These are phyloP conservation scores for Clitopilus passeckerianus DNA, from an alignment of 768 basidiomycete genomes.

Conservation along the genomic window DNA sequence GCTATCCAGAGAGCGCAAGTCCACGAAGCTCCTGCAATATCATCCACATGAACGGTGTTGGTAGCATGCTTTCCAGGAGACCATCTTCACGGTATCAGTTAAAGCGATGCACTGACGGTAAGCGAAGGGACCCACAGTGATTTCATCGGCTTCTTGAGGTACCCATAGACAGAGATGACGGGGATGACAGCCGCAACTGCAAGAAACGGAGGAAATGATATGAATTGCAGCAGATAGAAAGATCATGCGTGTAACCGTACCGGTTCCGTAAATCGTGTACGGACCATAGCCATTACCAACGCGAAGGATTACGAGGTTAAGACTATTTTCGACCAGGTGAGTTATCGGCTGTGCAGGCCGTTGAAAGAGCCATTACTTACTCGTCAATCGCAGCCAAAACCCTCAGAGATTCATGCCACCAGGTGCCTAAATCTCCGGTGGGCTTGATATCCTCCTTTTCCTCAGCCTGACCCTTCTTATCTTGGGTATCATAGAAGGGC, in stretches of 20 bases:
- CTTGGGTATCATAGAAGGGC: constrained; percentile 70
- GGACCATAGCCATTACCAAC: constrained; percentile 79
- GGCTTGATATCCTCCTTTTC: constrained; percentile 79
- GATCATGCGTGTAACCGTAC: constrained; percentile 31
- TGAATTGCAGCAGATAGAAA: constrained; percentile 2
- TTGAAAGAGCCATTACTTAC: constrained; percentile 32
- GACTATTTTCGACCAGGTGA: constrained; percentile 31
- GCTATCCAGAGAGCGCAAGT: constrained; percentile 76
- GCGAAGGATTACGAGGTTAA: constrained; percentile 78
- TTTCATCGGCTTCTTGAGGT: constrained; percentile 82
- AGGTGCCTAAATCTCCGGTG: constrained; percentile 61
- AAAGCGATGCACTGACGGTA: constrained; percentile 1
- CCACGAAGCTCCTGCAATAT: constrained; percentile 76
- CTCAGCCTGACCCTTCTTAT: constrained; percentile 53
- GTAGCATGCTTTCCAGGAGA: constrained; percentile 72
- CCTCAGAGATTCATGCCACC: constrained; percentile 88
- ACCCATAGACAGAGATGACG: constrained; percentile 76
- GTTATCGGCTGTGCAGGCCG: constrained; percentile 7
- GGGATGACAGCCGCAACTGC: constrained; percentile 68
- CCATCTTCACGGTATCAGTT: constrained; percentile 46
- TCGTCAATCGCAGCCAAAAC: constrained; percentile 68
- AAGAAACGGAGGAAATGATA: constrained; percentile 9
- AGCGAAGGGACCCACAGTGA: constrained; percentile 50
- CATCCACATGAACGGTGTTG: constrained; percentile 74
- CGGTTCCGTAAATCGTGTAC: constrained; percentile 65